A percentile compares a stretch with the other conserved stretches of the same genome.
These are phyloP conservation scores for Dorcoceras hygrometricum DNA, from an alignment of 257 asterid species.

Conservation along the genomic window DNA sequence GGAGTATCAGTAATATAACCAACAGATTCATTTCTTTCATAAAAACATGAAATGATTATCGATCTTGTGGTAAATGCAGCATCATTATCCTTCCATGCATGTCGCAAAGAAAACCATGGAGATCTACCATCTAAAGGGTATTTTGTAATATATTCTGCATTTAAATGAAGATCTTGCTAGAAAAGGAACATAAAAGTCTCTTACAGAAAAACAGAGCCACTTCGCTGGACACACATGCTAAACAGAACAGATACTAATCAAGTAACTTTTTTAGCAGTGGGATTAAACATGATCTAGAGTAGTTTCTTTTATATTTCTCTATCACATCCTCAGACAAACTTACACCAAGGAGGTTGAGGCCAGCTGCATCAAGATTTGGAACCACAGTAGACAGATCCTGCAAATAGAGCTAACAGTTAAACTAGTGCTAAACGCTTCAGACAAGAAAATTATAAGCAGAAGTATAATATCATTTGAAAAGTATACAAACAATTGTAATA, in stretches of 20 bases:
- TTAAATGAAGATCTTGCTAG: constrained; percentile 12
- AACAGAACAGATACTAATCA: not conserved
- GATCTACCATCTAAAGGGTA: constrained; percentile 2
- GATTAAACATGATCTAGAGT: not conserved
- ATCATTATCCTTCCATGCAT: constrained; percentile 2
- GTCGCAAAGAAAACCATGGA: constrained; percentile 1
- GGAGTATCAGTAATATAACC: constrained; percentile 17
- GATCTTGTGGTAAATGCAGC: not conserved
- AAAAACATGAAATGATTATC: constrained; percentile 3
- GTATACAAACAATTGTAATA: constrained; percentile 13
- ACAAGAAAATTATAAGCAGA: not conserved
- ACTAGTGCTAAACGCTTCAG: constrained; percentile 16
- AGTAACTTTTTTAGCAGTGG: not conserved
- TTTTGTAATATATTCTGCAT: not conserved
- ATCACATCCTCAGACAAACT: constrained; percentile 31
- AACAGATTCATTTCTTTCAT: constrained; percentile 18
- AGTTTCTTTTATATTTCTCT: not conserved
- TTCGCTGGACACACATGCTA: not conserved
- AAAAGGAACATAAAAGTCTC: not conserved
- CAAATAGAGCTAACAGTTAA: constrained; percentile 26
- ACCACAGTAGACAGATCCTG: constrained; percentile 76
- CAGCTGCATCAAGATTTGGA: constrained; percentile 70
- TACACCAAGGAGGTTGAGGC: constrained; percentile 85
- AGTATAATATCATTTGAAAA: no score
- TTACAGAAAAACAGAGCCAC: not conserved